phyloP scores from a whole-genome alignment of 805 yeast genomes.

The Naumovozyma dairenensis region DNA sequence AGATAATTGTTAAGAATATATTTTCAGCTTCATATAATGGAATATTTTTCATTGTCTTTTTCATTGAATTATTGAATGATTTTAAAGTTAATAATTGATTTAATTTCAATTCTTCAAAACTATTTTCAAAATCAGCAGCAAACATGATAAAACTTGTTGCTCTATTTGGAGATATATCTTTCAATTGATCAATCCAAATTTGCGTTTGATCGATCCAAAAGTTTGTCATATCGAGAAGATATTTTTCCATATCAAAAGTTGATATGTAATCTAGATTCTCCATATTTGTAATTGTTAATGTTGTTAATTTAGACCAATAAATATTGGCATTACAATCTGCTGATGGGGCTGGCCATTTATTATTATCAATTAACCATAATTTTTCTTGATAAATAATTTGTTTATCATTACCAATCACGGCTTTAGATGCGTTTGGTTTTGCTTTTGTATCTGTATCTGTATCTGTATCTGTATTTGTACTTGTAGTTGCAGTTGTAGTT shows the following conservation, averaged over 20 bases:
- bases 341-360: conserved; percentile 1
- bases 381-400: too few species aligned
- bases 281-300: not conserved
- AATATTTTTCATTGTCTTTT: not conserved
- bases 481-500: too few species aligned
- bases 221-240: not conserved
- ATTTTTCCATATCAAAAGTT: not conserved
- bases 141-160: too few species aligned
- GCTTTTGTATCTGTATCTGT: too few species aligned
- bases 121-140: too few species aligned
- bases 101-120: too few species aligned
- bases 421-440: too few species aligned
- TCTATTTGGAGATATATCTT: not conserved
- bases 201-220: not conserved
- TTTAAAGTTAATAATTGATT: too few species aligned
- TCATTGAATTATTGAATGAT: too few species aligned
- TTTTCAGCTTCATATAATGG: conserved; percentile 1
- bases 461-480: too few species aligned
- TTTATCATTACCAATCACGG: too few species aligned
- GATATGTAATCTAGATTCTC: not conserved
- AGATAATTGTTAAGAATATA: not conserved
- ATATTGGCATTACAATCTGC: not conserved
- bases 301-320: conserved; percentile 2
- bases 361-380: too few species aligned
- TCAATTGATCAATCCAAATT: not conserved